Percentiles rank a stretch among this genome's conserved stretches.
Conservation (phyloP, 2,329 filamentous ascomycete genomes). For the Ophiocordyceps unilateralis region DNA sequence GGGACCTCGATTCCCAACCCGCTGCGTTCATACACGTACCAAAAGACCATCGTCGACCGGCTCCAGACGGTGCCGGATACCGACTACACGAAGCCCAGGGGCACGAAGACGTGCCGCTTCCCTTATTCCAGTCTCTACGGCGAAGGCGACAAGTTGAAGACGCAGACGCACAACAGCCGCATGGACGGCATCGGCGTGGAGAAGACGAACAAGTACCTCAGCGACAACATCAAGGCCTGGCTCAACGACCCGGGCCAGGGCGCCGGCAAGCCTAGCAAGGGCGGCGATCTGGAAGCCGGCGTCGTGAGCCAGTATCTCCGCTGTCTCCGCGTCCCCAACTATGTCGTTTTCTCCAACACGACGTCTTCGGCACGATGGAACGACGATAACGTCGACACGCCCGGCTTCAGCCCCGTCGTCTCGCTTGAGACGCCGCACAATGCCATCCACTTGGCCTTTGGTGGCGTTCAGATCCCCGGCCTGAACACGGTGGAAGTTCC, state of each 20-base stretch:
- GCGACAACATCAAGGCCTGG: neutral
- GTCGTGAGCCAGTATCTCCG: constrained; percentile 2
- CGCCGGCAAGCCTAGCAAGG: neutral
- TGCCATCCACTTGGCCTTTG: constrained; percentile 11
- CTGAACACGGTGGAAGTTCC: constrained; percentile 3
- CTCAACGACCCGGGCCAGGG: neutral
- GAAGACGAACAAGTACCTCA: neutral
- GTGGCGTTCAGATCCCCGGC: constrained; percentile 6
- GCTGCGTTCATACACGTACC: constrained; percentile 9
- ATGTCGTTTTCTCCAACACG: constrained; percentile 16
- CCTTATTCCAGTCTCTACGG: constrained; percentile 10
- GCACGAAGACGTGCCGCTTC: constrained; percentile 9
- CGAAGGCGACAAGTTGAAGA: neutral
- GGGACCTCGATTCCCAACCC: constrained; percentile 6
- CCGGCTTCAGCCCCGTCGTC: constrained; percentile 2
- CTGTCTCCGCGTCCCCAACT: constrained; percentile 13
- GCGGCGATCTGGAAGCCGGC: neutral
- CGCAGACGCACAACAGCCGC: neutral
- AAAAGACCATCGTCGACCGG: constrained; percentile 5
- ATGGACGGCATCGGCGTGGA: neutral
- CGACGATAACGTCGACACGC: constrained; percentile 3
- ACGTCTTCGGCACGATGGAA: constrained; percentile 8
- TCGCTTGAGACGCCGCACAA: constrained; percentile 12
- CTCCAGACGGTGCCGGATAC: neutral
- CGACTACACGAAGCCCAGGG: constrained; percentile 6